phyloP scores from a whole-genome alignment of 495 filamentous ascomycete genomes.

The Aspergillus wentii region DNA sequence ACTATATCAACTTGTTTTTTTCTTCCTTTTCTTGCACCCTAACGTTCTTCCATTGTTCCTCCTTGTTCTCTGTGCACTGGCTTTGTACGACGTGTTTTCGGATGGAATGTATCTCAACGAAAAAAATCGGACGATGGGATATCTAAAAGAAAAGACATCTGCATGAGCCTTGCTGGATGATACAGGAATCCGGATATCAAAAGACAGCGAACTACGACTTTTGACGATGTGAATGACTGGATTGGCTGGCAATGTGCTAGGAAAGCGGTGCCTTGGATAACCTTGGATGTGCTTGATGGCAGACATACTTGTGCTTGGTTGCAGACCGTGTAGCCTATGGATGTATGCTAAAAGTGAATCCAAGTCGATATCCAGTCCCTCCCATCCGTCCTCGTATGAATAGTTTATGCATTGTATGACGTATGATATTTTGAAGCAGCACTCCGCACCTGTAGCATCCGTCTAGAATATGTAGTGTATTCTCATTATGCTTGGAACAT shows the following conservation, averaged over 20 bases:
- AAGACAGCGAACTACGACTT: conserved; percentile 3
- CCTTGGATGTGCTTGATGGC: not conserved
- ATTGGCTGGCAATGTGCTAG: conserved; percentile 9
- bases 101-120: too few relatives aligned
- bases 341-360: too few relatives aligned
- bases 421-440: too few relatives aligned
- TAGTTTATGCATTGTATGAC: too few relatives aligned
- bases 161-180: conserved; percentile 11
- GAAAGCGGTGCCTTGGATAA: conserved; percentile 3
- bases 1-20: conserved; percentile 24
- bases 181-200: conserved; percentile 12
- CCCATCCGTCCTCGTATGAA: not conserved
- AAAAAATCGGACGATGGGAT: conserved; percentile 6
- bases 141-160: conserved; percentile 21
- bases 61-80: too few relatives aligned
- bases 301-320: too few relatives aligned
- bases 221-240: conserved; percentile 13
- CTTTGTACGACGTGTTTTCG: not conserved
- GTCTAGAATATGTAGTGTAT: too few relatives aligned
- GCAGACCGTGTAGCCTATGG: too few relatives aligned
- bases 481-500: too few relatives aligned
- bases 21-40: conserved; percentile 13
- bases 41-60: too few relatives aligned
- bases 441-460: too few relatives aligned
- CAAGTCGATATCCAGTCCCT: too few relatives aligned